Evolutionary conservation across 345 rosid species (phyloP).

Genomic region (Odontarrhena argentea): DNA sequence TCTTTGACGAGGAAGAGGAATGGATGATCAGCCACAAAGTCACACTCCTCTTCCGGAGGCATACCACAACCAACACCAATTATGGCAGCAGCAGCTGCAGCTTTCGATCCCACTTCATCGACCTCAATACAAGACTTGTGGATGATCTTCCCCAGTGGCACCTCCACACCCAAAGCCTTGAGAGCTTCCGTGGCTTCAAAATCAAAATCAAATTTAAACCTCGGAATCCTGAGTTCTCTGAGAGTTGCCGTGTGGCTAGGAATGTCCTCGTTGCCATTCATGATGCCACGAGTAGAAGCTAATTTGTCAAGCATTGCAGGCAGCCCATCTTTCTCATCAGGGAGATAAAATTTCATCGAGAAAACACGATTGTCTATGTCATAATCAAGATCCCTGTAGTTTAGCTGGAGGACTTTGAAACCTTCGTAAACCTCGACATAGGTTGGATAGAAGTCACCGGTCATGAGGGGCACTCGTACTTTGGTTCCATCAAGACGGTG

Average conservation of each 20-base stretch:
- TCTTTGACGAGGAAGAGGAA: slow-evolving; percentile 33
- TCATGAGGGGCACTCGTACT: slow-evolving; percentile 33
- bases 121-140: slow-evolving; percentile 31
- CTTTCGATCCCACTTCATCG: slow-evolving; percentile 21
- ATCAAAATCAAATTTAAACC: slow-evolving; percentile 17
- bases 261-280: not conserved
- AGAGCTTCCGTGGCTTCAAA: slow-evolving; percentile 27
- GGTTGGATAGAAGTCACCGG: not conserved
- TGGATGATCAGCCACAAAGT: slow-evolving; percentile 37
- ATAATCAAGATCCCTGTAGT: too few species aligned
- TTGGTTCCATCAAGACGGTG: not conserved
- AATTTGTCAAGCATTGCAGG: not conserved
- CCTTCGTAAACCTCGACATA: not conserved
- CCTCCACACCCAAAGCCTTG: slow-evolving; percentile 9
- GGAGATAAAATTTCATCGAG: not conserved
- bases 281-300: slow-evolving; percentile 20
- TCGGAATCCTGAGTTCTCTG: slow-evolving; percentile 15
- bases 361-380: not conserved
- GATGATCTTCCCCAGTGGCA: not conserved
- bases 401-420: not conserved
- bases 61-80: not conserved
- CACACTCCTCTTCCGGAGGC: slow-evolving; percentile 1
- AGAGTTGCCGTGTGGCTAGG: not conserved
- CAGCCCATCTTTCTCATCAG: too few species aligned
- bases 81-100: slow-evolving; percentile 6